Evolutionary conservation across 805 yeast species (phyloP), one percentile per base, ranked within the genome.

Genomic region (Wickerhamomyces alni): DNA sequence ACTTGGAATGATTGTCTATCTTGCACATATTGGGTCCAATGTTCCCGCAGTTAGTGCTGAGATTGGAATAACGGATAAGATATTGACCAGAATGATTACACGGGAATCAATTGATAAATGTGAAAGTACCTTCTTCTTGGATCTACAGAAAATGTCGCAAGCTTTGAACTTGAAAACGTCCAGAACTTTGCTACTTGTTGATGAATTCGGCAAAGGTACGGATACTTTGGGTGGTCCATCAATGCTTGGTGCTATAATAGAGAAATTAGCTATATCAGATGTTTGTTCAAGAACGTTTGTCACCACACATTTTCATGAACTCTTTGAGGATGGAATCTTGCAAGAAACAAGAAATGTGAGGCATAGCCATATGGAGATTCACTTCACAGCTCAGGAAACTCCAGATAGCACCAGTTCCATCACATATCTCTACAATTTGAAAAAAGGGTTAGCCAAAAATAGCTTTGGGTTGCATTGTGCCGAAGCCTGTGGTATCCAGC

Each of bases 161-260:
- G 67, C 73, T 36, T 44, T 73, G 17, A 55, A 64, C 4, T 44
- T 69, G 37, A 46, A 60, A 21, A 70, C 76, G 0, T 50, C 55
- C 1, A 59, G 51, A 33, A 70, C 76, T 11, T 44, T 77, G 21
- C 44, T 77, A 2, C 51, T 76, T 6, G 60, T 76, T 19, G 78
- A 75, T 51, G 80, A 74, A 42, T 73, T 70, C 53, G 80, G 80
- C 0, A 72, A 72, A 43, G 79, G 79, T 0, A 74, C 75, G 1
- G 74, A 70, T 47, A 45, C 64, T 0, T 47, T 63, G 11, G 73
- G 72, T 38, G 76, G 76, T 0, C 72, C 73, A 0, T 59, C 74
- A 1, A 39, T 72, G 10, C 59, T 70, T 40, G 74, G 72, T 1
- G 50, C 72, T 0, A 49, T 65, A 3, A 42, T 72, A 5, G 55